Evolutionary conservation across 129 eudicot species (phyloP), one percentile per base, ranked within the genome.

Genomic region (Flaveria trinervia): DNA sequence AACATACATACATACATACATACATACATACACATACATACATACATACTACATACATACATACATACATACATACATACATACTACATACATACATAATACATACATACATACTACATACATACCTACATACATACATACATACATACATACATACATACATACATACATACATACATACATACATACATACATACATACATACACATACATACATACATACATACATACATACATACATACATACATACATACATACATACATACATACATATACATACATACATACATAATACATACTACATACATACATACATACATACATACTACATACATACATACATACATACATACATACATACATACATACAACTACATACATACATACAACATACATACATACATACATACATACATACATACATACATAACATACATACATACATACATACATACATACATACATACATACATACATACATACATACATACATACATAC

Each of bases 251-350:
- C 55, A 70, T 70, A 28, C 13, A 65, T 66, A 49, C 18, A 18
- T n/a, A 46, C 33, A 62, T 45, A 9, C 41, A 28, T 70, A 8
- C 55, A 70, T 70, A 28, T n/a, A n/a, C 13, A 65, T 66, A 49
- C 18, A 18, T n/a, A 46, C 33, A 62, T 45, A 9, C 41, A 28
- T 70, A 8, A n/a, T n/a, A n/a, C n/a, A n/a, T n/a, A n/a, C n/a
- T n/a, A n/a, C 55, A 70, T 70, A 28, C 13, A 65, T 66, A 49
- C 18, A 18, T n/a, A 46, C 33, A 62, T 45, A 9, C 41, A 28
- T 70, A 8, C 55, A 70, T 70, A 28, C 13, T n/a, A n/a, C n/a
- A 65, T 66, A 49, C 18, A 18, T n/a, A 46, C 33, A 62, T 45
- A 9, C 41, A 28, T 70, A 8, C 55, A 70, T 70, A 28, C 13